Conservation (phyloP, 441 rosid species). For the Gossypium lobatum region DNA sequence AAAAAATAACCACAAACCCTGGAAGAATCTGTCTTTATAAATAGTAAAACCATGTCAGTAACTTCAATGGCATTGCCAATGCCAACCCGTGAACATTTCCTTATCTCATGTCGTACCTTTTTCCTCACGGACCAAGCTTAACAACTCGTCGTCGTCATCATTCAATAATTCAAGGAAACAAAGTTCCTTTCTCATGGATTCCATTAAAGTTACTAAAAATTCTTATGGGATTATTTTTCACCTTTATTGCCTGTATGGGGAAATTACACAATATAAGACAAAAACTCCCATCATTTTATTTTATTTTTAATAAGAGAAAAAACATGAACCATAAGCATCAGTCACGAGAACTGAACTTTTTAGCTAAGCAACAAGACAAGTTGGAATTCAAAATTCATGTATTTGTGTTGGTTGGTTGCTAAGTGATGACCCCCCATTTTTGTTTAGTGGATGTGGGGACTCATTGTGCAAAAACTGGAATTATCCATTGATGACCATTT, state of each 20-base stretch:
- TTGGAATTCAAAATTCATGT: background rate
- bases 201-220: background rate
- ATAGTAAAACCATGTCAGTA: background rate
- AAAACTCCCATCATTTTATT: background rate
- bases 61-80: background rate
- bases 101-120: background rate
- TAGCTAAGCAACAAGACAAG: background rate
- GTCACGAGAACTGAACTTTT: background rate
- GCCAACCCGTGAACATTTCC: conserved; percentile 11
- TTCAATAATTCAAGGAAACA: background rate
- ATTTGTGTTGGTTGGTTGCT: background rate
- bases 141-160: background rate
- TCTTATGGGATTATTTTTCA: background rate
- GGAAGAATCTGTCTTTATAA: too few relatives aligned
- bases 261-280: background rate
- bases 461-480: background rate
- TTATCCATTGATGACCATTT: background rate
- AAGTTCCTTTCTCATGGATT: background rate
- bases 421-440: background rate
- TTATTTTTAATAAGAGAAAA: background rate
- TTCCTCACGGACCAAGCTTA: background rate
- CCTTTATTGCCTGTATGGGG: background rate
- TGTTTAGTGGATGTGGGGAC: background rate
- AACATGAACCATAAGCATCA: conserved; percentile 2
- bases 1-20: too few relatives aligned